Evolutionary conservation across 495 filamentous ascomycete genomes (phyloP).

Genomic region (Acidomyces sp.): DNA sequence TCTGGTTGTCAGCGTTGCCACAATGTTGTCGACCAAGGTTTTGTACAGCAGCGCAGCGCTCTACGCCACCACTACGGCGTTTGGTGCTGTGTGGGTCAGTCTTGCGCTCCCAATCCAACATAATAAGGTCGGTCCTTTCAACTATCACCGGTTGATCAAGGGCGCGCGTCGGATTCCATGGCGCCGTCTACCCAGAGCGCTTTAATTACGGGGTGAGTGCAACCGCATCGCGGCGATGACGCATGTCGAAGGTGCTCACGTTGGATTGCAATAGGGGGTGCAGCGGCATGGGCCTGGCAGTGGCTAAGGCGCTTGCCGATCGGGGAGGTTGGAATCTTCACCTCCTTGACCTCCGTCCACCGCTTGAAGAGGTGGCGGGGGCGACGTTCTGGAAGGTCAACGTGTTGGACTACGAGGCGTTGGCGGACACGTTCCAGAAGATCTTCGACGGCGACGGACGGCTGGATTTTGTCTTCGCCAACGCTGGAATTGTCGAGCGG

Average conservation of each 20-base stretch:
- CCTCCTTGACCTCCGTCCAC: slow-evolving; percentile 23
- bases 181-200: slow-evolving; percentile 12
- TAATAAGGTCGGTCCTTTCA: slow-evolving; percentile 14
- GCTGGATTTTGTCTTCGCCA: slow-evolving; percentile 27
- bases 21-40: slow-evolving; percentile 25
- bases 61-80: slow-evolving; percentile 11
- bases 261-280: slow-evolving; percentile 2
- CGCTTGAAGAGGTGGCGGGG: slow-evolving; percentile 14
- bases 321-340: slow-evolving; percentile 24
- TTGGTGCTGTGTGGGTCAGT: slow-evolving; percentile 12
- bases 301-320: slow-evolving; percentile 23
- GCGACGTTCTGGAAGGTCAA: slow-evolving; percentile 24
- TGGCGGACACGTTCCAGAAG: slow-evolving; percentile 20
- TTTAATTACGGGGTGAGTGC: slow-evolving; percentile 15
- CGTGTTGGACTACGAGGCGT: slow-evolving; percentile 20
- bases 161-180: slow-evolving; percentile 7
- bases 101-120: slow-evolving; percentile 8
- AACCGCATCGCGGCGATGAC: too few species aligned
- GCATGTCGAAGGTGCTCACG: too few species aligned
- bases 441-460: slow-evolving; percentile 19
- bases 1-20: slow-evolving; percentile 47
- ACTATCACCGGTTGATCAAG: slow-evolving; percentile 12
- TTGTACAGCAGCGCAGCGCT: slow-evolving; percentile 8
- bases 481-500: slow-evolving; percentile 26
- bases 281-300: slow-evolving; percentile 28